A percentile compares a stretch with the other conserved stretches of the same genome.
These are phyloP conservation scores for Hanseniaspora thailandica DNA, from an alignment of 805 yeast species.

Conservation along the genomic window DNA sequence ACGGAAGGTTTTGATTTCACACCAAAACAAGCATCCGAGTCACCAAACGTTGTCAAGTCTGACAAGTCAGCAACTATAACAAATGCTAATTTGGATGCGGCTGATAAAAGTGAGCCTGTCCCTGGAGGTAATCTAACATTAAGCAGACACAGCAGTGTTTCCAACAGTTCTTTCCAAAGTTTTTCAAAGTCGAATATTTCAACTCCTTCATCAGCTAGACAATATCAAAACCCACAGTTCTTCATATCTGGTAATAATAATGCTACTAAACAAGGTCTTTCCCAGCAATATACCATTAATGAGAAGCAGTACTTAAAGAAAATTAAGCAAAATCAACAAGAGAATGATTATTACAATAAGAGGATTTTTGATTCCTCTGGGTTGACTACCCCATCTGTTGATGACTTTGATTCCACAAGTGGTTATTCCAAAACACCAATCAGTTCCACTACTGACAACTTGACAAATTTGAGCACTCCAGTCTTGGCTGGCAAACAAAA, in stretches of 20 bases:
- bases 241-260: constrained; percentile 1
- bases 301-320: constrained; percentile 17
- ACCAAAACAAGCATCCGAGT: background rate
- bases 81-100: background rate
- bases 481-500: background rate
- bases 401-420: background rate
- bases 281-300: constrained; percentile 15
- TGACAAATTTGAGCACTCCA: background rate
- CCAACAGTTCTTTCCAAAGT: constrained; percentile 1
- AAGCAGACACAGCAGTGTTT: constrained; percentile 2
- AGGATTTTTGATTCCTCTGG: constrained; percentile 10
- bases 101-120: background rate
- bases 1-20: background rate
- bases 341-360: constrained; percentile 14
- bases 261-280: background rate
- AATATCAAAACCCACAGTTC: background rate
- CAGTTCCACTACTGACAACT: background rate
- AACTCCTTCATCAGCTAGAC: constrained; percentile 6
- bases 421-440: background rate
- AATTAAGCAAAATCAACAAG: constrained; percentile 11
- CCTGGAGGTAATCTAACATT: background rate
- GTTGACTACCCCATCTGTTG: background rate
- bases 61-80: background rate
- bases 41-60: background rate
- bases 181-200: background rate